Conservation (phyloP, 2,329 filamentous ascomycete genomes). For the Botryotinia calthae region DNA sequence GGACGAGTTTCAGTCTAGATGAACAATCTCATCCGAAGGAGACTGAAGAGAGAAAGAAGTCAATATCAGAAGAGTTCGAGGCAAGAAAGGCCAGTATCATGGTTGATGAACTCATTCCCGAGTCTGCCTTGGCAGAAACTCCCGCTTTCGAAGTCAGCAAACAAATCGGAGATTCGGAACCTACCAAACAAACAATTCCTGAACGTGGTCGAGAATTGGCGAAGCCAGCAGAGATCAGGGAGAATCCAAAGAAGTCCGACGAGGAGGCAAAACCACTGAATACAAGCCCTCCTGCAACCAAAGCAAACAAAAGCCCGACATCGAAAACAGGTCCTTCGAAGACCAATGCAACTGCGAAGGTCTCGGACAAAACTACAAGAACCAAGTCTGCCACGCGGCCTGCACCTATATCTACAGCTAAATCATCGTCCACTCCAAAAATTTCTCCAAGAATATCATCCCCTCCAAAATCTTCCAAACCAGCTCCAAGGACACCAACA, state of each 20-base stretch:
- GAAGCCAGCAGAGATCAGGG: constrained; percentile 25
- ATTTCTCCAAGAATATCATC: constrained; percentile 17
- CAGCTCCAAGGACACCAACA: constrained; percentile 18
- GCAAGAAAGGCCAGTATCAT: constrained; percentile 32
- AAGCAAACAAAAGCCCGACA: neutral
- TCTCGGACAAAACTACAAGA: constrained; percentile 3
- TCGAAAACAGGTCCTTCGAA: constrained; percentile 13
- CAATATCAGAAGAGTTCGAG: constrained; percentile 31
- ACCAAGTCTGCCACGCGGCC: constrained; percentile 11
- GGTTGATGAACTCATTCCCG: constrained; percentile 35
- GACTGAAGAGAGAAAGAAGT: constrained; percentile 31
- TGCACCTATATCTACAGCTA: constrained; percentile 16
- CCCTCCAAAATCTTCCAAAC: constrained; percentile 27
- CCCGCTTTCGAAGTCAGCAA: constrained; percentile 28
- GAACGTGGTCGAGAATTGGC: constrained; percentile 20
- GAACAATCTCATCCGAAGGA: constrained; percentile 30
- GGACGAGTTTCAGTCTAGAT: constrained; percentile 36
- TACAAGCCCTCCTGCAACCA: neutral
- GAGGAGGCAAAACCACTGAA: constrained; percentile 1
- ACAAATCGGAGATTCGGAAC: constrained; percentile 24
- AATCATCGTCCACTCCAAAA: constrained; percentile 11
- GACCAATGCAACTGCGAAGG: neutral
- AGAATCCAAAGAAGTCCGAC: constrained; percentile 17
- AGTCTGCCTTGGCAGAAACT: constrained; percentile 33
- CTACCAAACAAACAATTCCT: constrained; percentile 17